Base-by-base conservation (phyloP, 2,329 filamentous ascomycete genomes). In the Madurella fahalii region DNA sequence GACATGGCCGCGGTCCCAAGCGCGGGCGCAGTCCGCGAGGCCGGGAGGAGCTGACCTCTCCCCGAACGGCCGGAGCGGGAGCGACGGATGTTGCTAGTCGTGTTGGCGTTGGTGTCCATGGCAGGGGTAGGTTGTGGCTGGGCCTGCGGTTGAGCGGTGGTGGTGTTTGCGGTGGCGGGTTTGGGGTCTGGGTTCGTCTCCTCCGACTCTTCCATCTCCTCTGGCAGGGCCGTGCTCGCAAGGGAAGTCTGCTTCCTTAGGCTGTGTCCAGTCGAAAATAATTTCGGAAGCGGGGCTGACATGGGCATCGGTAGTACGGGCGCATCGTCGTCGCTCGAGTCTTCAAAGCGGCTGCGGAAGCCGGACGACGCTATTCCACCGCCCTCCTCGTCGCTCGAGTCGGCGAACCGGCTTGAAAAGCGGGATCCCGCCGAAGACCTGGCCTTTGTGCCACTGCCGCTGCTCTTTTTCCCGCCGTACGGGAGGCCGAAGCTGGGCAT, bases 261-360 rank as follows among this genome's bases (percentile, higher is more conserved):
- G 30, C 34, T 30, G 30, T 56, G 58, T 2, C 49, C 45, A 13
- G 47, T 5, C 32, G 17, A 57, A 20, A 34, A 20, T 2, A 37
- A 31, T 13, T 20, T 31, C 25, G 47, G 32, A 5, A 57, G 25
- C 7, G 25, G 25, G 7, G 25, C 32, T 43, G 65, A 45, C 12
- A 60, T 53, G 3, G 61, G 60, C 39, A 60, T 58, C 8, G 60
- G 57, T 16, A 66, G 43, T 44, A 74, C 67, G 13, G 76, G 75
- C 16, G 80, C 76, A 44, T 88, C 85, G 45, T 88, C 85, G 52
- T 90, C 86, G 64, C 87, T 90, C 1, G 87, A 90, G 63, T 90
- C 85, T 1, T 75, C 82, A 62, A 90, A 87, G 1, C 86, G 83
- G 63, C 82, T 85, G 32, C 66, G 70, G 64, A 80, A 82, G 4